Base-by-base conservation (phyloP, 345 rosid genomes). In the Hirschfeldia incana region DNA sequence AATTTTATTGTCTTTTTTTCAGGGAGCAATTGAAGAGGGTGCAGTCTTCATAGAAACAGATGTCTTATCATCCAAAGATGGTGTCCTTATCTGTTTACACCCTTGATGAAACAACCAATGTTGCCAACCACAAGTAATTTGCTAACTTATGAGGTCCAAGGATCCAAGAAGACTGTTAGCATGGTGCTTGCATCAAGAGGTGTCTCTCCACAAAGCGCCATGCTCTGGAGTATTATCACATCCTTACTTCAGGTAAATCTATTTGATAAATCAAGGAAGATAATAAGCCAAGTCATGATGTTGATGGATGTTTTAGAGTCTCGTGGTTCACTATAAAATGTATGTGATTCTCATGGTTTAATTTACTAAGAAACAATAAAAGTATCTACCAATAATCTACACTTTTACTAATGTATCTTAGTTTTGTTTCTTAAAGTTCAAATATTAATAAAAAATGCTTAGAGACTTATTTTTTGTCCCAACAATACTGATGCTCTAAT, bases 1-100 rank as follows among this genome's bases (percentile, higher is more conserved):
- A 33, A 12, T 0, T 29, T 55, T 34, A 7, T 37, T 2, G 0
- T 29, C 46, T 77, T 69, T 69, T 88, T 30, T 78, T 94, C 80
- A 91, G 99, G 93, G 89, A 85, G 99, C 98, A 60, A 91, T 95
- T 73, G 94, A 91, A 83, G 99, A 95, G 72, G 98, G 98, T 65
- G 77, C 99, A 77, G 98, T 91, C 82, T 95, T 93, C 81, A 95
- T 93, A 67, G 99, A 95, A 86, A 85, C 94, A 28, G 98, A 95
- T 86, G 89, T 93, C 62, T 77, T 91, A 29, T 80, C 98, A 74
- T 83, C 97, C 75, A 95, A 90, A 85, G 99, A 93, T 80, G 96
- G 98, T 72, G 82, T 78, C 37, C 97, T 93, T 55, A 86, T 95
- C 21, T 21, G 21, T 21, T 21, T 21, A 21, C 57, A 80, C 65